Evolutionary conservation across 140 eudicot species (phyloP).

Genomic region (Cichorium intybus): DNA sequence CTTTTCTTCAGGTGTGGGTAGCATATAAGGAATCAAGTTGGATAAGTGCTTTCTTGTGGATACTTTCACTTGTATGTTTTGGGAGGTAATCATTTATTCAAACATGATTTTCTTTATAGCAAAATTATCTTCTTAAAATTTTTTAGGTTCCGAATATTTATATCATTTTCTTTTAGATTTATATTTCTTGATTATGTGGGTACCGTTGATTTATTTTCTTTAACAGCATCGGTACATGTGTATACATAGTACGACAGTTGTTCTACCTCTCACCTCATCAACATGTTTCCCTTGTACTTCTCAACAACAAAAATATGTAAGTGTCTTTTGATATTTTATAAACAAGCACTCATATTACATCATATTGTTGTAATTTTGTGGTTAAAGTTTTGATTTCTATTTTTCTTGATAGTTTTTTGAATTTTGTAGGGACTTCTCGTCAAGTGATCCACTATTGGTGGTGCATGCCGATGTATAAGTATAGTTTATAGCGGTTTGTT

Average conservation of each 20-base stretch:
- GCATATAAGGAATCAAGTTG: constrained; percentile 20
- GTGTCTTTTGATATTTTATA: no score
- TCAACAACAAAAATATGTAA: constrained; percentile 58
- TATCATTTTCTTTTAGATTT: not conserved
- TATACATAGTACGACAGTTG: constrained; percentile 32
- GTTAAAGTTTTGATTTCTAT: not conserved
- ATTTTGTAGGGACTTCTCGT: not conserved
- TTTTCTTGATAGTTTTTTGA: not conserved
- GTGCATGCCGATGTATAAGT: not conserved
- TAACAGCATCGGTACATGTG: constrained; percentile 37
- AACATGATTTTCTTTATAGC: not conserved
- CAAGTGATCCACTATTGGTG: not conserved
- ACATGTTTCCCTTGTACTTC: constrained; percentile 44
- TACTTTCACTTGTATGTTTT: constrained; percentile 5
- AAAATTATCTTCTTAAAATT: not conserved
- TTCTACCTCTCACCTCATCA: constrained; percentile 49
- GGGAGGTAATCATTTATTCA: constrained; percentile 5
- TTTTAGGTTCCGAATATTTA: no score
- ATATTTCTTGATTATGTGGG: not conserved
- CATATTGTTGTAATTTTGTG: no score
- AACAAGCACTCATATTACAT: no score
- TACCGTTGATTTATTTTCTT: not conserved
- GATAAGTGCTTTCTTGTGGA: constrained; percentile 19
- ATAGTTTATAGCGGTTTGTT: not conserved
- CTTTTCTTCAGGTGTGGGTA: constrained; percentile 8